Evolutionary conservation across 371 early-diverging fungal species (phyloP), one percentile per base, ranked within the genome.

Genomic region (Mortierella sp.): DNA sequence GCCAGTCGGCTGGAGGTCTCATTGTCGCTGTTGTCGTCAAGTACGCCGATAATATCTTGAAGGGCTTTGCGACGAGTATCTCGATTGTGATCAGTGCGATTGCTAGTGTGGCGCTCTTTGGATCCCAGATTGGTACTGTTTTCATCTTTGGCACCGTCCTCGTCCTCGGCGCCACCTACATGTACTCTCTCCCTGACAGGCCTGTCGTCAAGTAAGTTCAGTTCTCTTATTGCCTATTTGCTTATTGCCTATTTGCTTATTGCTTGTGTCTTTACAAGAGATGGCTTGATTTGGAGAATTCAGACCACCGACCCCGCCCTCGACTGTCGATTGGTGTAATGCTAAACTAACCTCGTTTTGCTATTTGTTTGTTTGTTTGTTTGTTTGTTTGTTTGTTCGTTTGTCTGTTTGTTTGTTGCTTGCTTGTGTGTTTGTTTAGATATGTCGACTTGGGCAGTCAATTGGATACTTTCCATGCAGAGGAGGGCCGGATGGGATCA

Each of bases 31-130:
- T 99, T 12, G 98, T 99, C 0, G 98, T 99, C 72, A 97, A 97
- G 89, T 97, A 97, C 83, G 98, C 99, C 0, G 98, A 98, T 87
- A 98, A 98, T 83, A 98, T 99, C 76, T 92, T 99, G 72, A 99
- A 99, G 88, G 98, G 98, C 11, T 97, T 97, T 88, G 98, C 99
- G 10, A 98, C 99, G 14, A 96, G 97, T 74, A 93, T 98, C 77
- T 96, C 97, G 65, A 98, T 99, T 77, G 95, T 99, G 56, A 89
- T 99, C 58, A 96, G 97, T 27, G 92, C 95, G 74, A 87, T 95
- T 56, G 88, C 94, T 7, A 94, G 94, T 71, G 91, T 95, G 43
- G 93, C 90, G 78, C 84, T 97, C n/a, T 98, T 98, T 88, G 93
- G 91, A 76, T 94, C 89, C 77, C 79, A 88, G 29, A 87, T 97